Base-by-base conservation (phyloP, 2,329 filamentous ascomycete species). In the Talaromyces sp. region DNA sequence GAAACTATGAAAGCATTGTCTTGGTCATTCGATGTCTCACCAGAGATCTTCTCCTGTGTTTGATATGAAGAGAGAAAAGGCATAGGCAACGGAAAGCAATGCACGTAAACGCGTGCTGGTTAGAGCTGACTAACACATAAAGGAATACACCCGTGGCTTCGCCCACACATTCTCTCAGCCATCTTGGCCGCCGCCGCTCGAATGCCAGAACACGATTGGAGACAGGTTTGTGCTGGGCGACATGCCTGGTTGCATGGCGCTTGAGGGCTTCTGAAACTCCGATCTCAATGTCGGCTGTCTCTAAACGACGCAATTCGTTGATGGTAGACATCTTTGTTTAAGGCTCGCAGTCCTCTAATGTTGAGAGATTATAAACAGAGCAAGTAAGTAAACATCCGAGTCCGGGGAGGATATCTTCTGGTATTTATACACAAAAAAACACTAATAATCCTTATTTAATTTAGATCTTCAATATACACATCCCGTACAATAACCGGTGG, bases 91-190 rank as follows among this genome's bases (percentile, higher is more conserved):
- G 33, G 4, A 36, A 15, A 15, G 33, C 13, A 36, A 15, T 15
- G 4, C 0, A 15, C 13, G 3, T 13, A 36, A 15, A 17, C 13
- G 33, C 11, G 54, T n/a, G 44, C 13, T 25, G 25, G 8, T 27
- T 30, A 15, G 54, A 7, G 30, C 33, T n/a, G 22, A 67, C 69
- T 57, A 61, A 77, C 71, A 81, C 81, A 67, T 82, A 84, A 68
- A 84, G 82, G 75, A 85, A 85, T 3, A 85, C 82, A 3, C 84
- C 83, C 0, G 81, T 81, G 3, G 82, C 82, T 68, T 86, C 84
- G 4, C 81, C 84, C 64, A 81, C 74, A 73, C 81, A 82, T 67
- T 86, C 82, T 57, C 84, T 74, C 42, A 85, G 71, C 77, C 81
- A 82, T 61, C 81, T 74, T 11, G 84, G 84, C 55, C 84, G 75